These are phyloP conservation scores for Russula brevipes DNA, from an alignment of 768 basidiomycete species.

Conservation along the genomic window DNA sequence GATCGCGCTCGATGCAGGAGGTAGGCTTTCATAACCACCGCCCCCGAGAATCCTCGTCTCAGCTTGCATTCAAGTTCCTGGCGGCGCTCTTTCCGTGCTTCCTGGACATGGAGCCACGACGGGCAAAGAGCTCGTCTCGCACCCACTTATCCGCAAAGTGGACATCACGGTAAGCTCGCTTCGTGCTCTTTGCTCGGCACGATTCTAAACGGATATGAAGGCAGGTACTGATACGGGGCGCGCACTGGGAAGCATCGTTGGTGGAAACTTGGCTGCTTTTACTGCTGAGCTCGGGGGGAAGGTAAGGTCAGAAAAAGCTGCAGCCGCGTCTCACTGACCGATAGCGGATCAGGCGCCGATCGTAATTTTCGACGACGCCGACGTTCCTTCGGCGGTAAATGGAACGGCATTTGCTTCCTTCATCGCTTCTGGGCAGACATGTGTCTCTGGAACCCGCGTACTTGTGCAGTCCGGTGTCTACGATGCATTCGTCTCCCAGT, in stretches of 20 bases:
- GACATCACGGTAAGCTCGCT: constrained; percentile 64
- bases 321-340: not conserved
- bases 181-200: not conserved
- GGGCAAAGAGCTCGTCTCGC: constrained; percentile 58
- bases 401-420: constrained; percentile 82
- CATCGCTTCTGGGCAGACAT: constrained; percentile 84
- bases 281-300: constrained; percentile 88
- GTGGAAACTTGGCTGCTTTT: constrained; percentile 64
- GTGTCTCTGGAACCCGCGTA: constrained; percentile 86
- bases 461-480: constrained; percentile 68
- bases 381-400: constrained; percentile 68
- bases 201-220: constrained; percentile 33
- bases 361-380: constrained; percentile 73
- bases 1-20: constrained; percentile 58
- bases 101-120: constrained; percentile 65
- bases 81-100: constrained; percentile 65
- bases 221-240: constrained; percentile 77
- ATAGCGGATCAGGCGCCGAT: constrained; percentile 58
- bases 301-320: constrained; percentile 33
- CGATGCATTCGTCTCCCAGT: constrained; percentile 55
- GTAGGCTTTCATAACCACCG: constrained; percentile 35
- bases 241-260: constrained; percentile 66
- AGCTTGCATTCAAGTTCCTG: constrained; percentile 52
- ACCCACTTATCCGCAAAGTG: constrained; percentile 69
- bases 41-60: not conserved